A percentile compares a stretch with the other conserved stretches of the same genome.
phyloP scores from a whole-genome alignment of 345 rosid genomes.

The Balakata baccata region DNA sequence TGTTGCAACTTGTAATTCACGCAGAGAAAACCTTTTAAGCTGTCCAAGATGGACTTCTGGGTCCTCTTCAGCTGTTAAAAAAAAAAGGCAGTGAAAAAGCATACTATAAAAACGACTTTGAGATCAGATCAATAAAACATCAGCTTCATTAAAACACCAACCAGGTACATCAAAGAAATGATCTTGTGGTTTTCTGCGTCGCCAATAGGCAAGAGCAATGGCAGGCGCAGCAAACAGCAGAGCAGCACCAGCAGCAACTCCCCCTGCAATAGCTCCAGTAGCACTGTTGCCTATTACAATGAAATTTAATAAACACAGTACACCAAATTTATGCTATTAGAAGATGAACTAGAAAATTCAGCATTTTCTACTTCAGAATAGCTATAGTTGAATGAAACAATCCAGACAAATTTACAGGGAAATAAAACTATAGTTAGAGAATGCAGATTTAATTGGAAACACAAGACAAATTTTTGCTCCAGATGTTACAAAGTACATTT shows the following conservation, averaged over 20 bases:
- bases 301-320: conserved; percentile 10
- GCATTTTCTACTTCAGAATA: neutral
- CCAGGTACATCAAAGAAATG: conserved; percentile 97
- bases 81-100: conserved; percentile 12
- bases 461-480: neutral
- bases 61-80: conserved; percentile 83
- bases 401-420: neutral
- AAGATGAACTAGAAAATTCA: neutral
- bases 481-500: neutral
- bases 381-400: neutral
- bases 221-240: conserved; percentile 91
- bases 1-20: conserved; percentile 80
- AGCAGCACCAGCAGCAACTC: conserved; percentile 97
- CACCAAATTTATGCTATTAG: neutral
- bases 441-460: neutral
- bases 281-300: conserved; percentile 48
- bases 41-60: conserved; percentile 94
- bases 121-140: conserved; percentile 13
- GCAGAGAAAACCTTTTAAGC: conserved; percentile 78
- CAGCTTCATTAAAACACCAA: conserved; percentile 29
- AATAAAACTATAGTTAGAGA: neutral
- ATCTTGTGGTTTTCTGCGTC: conserved; percentile 72
- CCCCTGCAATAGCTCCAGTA: conserved; percentile 91
- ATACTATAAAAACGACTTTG: neutral
- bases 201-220: conserved; percentile 71